Evolutionary conservation across 1,139 yeast species (phyloP).

Genomic region (Blastobotrys elegans): DNA sequence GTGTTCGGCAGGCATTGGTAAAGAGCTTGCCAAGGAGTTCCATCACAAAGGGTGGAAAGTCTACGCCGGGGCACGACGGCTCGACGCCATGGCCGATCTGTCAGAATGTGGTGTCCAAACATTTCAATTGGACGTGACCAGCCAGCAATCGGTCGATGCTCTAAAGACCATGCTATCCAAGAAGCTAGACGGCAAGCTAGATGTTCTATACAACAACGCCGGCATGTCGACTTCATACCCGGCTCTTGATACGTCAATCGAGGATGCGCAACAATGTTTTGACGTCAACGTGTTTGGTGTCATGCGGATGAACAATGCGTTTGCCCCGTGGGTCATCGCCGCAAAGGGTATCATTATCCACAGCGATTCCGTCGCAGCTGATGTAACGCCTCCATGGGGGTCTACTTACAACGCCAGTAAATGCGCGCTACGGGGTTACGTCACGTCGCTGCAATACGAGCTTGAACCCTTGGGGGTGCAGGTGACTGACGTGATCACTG

Average conservation of each 20-base stretch:
- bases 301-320: slow-evolving; percentile 55
- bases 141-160: slow-evolving; percentile 44
- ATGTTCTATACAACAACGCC: slow-evolving; percentile 64
- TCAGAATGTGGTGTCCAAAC: slow-evolving; percentile 38
- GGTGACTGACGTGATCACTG: slow-evolving; percentile 67
- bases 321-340: slow-evolving; percentile 52
- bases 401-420: slow-evolving; percentile 65
- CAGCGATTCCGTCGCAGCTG: slow-evolving; percentile 69
- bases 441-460: slow-evolving; percentile 57
- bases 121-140: slow-evolving; percentile 50
- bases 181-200: slow-evolving; percentile 46
- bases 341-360: slow-evolving; percentile 69
- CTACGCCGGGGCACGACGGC: slow-evolving; percentile 68
- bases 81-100: slow-evolving; percentile 56
- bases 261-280: slow-evolving; percentile 48
- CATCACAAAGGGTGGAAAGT: slow-evolving; percentile 54
- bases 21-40: slow-evolving; percentile 58
- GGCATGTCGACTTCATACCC: slow-evolving; percentile 63
- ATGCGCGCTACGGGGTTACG: slow-evolving; percentile 72
- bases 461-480: slow-evolving; percentile 68
- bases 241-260: slow-evolving; percentile 61
- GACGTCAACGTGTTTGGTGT: slow-evolving; percentile 70
- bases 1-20: slow-evolving; percentile 79
- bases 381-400: slow-evolving; percentile 66
- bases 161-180: slow-evolving; percentile 41